These are phyloP conservation scores for Mycena filopes DNA, from an alignment of 768 basidiomycete genomes.

Conservation along the genomic window DNA sequence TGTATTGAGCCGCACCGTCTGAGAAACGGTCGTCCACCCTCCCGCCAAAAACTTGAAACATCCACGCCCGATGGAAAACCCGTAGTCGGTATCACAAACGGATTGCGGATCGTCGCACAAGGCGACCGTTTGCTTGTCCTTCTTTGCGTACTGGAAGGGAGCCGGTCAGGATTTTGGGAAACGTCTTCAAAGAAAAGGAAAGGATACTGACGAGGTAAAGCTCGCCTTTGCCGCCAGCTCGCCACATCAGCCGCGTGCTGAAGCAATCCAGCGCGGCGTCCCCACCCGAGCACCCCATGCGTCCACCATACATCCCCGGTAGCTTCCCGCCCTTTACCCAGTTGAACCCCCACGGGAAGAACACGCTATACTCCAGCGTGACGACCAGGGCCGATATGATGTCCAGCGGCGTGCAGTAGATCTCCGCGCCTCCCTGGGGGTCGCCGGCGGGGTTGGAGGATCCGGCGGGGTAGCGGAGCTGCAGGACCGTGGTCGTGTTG, in stretches of 20 bases:
- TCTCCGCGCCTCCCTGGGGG: constrained; percentile 79
- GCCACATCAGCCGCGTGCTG: constrained; percentile 90
- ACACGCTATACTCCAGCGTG: constrained; percentile 75
- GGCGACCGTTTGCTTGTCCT: constrained; percentile 68
- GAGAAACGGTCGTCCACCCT: constrained; percentile 76
- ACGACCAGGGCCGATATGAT: constrained; percentile 61
- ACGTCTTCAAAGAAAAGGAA: background rate
- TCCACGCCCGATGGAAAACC: constrained; percentile 80
- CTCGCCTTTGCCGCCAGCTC: constrained; percentile 73
- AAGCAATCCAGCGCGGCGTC: constrained; percentile 79
- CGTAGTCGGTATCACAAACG: constrained; percentile 73
- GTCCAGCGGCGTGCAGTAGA: constrained; percentile 61
- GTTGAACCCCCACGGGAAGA: constrained; percentile 78
- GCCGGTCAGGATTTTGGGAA: background rate
- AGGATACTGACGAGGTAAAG: constrained; percentile 78
- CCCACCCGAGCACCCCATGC: constrained; percentile 77
- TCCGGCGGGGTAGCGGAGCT: constrained; percentile 72
- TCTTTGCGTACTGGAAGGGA: constrained; percentile 75
- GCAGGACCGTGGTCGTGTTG: constrained; percentile 57
- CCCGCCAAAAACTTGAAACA: constrained; percentile 71
- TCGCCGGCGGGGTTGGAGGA: constrained; percentile 74
- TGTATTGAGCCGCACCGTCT: constrained; percentile 78
- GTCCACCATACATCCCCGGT: constrained; percentile 83
- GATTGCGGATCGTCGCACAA: constrained; percentile 71
- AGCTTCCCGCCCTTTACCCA: constrained; percentile 89